Conservation (phyloP, 441 rosid species). For the Pelargonium fulgidum region DNA sequence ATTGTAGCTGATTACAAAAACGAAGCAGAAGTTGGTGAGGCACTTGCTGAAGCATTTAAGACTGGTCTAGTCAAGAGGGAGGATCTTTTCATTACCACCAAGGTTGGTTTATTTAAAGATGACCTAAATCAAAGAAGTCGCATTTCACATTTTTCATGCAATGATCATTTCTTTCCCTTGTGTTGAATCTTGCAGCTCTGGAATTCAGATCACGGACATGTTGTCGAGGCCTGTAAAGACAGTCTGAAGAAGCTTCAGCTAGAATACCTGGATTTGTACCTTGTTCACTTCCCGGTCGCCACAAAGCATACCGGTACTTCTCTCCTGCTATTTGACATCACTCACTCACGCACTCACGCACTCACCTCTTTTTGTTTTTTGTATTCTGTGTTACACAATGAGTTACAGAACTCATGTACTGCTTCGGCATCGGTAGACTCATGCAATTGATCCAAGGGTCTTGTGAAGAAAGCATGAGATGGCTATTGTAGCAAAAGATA, state of each 20-base stretch:
- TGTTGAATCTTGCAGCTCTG: slow-evolving; percentile 50
- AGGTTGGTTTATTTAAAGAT: slow-evolving; percentile 34
- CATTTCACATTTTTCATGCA: neutral
- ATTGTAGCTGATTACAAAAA: slow-evolving; percentile 75
- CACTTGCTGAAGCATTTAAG: slow-evolving; percentile 63
- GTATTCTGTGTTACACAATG: neutral
- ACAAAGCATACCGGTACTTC: slow-evolving; percentile 67
- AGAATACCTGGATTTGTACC: slow-evolving; percentile 83
- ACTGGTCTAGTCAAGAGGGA: slow-evolving; percentile 71
- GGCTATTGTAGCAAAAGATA: neutral
- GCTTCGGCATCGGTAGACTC: neutral
- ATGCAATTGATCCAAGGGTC: too few species aligned
- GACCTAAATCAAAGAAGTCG: neutral
- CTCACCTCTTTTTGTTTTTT: neutral
- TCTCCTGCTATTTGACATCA: slow-evolving; percentile 10
- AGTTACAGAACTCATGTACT: neutral
- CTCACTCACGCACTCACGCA: neutral
- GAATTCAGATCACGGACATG: slow-evolving; percentile 94
- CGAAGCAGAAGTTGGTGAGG: slow-evolving; percentile 82
- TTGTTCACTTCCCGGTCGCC: slow-evolving; percentile 83
- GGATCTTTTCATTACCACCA: slow-evolving; percentile 83
- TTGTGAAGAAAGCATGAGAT: neutral
- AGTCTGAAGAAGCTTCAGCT: slow-evolving; percentile 85
- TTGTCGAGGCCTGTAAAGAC: slow-evolving; percentile 78
- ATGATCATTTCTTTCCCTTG: neutral